A percentile compares a stretch with the other conserved stretches of the same genome.
Conservation (phyloP, 2,329 filamentous ascomycete genomes). For the Ceratocystis variospora region DNA sequence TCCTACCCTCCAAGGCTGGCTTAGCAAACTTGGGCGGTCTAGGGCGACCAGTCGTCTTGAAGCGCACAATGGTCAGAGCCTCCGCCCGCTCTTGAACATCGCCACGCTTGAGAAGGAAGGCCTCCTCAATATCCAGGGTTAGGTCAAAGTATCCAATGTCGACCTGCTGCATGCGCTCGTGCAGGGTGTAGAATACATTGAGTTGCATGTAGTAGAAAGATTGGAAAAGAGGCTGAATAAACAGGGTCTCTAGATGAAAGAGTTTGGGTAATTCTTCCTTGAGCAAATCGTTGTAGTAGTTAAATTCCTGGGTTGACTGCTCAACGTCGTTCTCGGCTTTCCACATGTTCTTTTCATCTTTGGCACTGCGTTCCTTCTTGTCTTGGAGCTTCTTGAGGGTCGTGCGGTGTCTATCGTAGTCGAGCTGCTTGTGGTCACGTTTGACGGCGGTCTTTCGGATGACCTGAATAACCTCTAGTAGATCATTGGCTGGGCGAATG, state of each 20-base stretch:
- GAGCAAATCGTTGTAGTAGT: constrained; percentile 93
- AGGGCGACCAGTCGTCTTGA: constrained; percentile 70
- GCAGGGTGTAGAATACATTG: constrained; percentile 96
- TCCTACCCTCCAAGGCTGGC: constrained; percentile 36
- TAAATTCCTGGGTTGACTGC: constrained; percentile 84
- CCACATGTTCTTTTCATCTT: constrained; percentile 96
- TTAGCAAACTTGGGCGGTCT: constrained; percentile 47
- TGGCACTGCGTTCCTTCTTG: constrained; percentile 90
- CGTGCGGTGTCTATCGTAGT: constrained; percentile 78
- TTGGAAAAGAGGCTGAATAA: constrained; percentile 94
- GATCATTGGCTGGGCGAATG: constrained; percentile 82
- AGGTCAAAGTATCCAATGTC: constrained; percentile 98
- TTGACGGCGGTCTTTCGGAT: constrained; percentile 81
- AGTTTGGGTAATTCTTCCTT: constrained; percentile 92
- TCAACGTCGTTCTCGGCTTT: constrained; percentile 89
- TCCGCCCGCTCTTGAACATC: constrained; percentile 79
- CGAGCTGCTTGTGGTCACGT: constrained; percentile 92
- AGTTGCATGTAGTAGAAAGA: constrained; percentile 99
- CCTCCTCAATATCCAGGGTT: constrained; percentile 77
- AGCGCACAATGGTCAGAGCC: constrained; percentile 70
- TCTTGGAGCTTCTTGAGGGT: constrained; percentile 88
- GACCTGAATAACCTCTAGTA: constrained; percentile 87
- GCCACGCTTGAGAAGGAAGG: constrained; percentile 77
- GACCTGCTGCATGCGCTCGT: constrained; percentile 93
- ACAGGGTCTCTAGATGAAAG: constrained; percentile 78